Conservation (phyloP, 192 early-diverging fungal genomes). For the Podila clonocystis region DNA sequence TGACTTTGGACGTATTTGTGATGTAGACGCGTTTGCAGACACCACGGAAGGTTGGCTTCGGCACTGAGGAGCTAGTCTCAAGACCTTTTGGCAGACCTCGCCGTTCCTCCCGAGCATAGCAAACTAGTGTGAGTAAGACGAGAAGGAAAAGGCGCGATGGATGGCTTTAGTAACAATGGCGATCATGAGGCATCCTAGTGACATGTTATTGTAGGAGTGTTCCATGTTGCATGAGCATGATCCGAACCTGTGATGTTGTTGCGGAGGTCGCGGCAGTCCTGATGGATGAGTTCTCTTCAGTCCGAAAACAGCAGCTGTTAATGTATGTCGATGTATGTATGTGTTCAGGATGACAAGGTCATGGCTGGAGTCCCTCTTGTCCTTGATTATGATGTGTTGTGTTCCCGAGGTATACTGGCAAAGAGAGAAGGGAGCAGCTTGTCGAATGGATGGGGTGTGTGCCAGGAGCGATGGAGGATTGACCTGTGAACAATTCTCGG, state of each 20-base stretch:
- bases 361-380: too few species aligned
- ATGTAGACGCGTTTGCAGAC: not conserved
- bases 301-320: not conserved
- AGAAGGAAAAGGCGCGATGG: not conserved
- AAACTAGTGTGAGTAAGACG: not conserved
- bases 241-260: not conserved
- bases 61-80: slow-evolving; percentile 22
- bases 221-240: not conserved
- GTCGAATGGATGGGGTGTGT: too few species aligned
- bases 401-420: too few species aligned
- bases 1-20: too few species aligned
- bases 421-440: too few species aligned
- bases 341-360: not conserved
- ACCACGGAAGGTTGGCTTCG: slow-evolving; percentile 3
- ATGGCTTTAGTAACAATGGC: not conserved
- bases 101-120: slow-evolving; percentile 48
- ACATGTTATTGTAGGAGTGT: too few species aligned
- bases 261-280: not conserved
- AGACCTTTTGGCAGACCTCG: slow-evolving; percentile 27
- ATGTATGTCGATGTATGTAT: not conserved
- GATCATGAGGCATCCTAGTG: too few species aligned
- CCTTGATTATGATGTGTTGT: too few species aligned
- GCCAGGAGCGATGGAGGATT: too few species aligned
- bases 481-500: too few species aligned
- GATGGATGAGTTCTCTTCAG: not conserved